phyloP scores from a whole-genome alignment of 2,329 filamentous ascomycete genomes.

The Keithomyces neogunnii region DNA sequence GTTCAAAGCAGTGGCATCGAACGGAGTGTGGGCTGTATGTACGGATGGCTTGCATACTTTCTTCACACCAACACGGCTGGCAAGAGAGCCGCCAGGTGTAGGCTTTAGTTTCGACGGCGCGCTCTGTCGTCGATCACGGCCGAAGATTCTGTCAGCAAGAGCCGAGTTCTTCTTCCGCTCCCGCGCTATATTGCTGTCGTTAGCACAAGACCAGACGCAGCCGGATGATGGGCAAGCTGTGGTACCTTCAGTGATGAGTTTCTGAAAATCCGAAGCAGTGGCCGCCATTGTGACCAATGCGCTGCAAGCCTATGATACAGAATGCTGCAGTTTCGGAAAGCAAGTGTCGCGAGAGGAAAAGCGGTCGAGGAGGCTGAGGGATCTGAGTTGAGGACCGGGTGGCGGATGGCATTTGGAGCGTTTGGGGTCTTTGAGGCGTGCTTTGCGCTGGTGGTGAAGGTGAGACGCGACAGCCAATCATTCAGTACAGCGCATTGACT shows the following conservation, averaged over 20 bases:
- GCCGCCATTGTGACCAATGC: slow-evolving; percentile 28
- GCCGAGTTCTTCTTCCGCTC: slow-evolving; percentile 63
- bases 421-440: neutral
- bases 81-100: slow-evolving; percentile 46
- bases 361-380: neutral
- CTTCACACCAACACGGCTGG: slow-evolving; percentile 63
- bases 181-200: slow-evolving; percentile 35
- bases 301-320: neutral
- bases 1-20: neutral
- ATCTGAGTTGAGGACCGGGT: neutral
- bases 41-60: slow-evolving; percentile 42
- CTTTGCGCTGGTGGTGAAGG: neutral
- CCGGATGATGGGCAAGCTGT: neutral
- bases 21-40: too few species aligned
- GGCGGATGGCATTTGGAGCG: neutral
- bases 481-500: neutral
- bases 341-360: neutral
- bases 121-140: slow-evolving; percentile 49
- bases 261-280: slow-evolving; percentile 42
- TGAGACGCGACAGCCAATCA: slow-evolving; percentile 6
- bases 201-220: neutral
- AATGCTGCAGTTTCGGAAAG: neutral
- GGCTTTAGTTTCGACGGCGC: slow-evolving; percentile 42
- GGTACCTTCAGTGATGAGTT: slow-evolving; percentile 45
- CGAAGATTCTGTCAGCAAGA: slow-evolving; percentile 66